phyloP scores from a whole-genome alignment of 371 early-diverging fungal species.

The Batkoa obscura region DNA sequence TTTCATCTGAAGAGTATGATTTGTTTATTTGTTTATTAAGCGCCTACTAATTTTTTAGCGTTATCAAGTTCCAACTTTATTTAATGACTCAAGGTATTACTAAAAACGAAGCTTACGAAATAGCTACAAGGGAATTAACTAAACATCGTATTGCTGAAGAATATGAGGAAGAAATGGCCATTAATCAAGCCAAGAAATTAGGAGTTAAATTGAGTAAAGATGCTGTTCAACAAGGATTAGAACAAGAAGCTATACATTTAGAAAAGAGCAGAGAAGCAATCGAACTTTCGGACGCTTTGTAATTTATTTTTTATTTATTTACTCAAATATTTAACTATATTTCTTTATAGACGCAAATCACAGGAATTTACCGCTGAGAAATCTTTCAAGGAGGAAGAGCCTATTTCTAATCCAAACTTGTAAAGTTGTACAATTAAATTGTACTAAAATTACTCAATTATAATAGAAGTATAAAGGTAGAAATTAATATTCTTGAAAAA shows the following conservation, averaged over 20 bases:
- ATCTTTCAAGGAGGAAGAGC: background rate
- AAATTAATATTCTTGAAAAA: no score
- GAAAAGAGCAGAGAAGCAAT: background rate
- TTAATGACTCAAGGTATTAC: slow-evolving; percentile 41
- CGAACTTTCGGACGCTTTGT: background rate
- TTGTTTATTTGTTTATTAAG: background rate
- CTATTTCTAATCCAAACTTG: background rate
- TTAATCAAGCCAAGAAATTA: background rate
- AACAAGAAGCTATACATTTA: background rate
- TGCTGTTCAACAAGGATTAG: background rate
- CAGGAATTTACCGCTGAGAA: background rate
- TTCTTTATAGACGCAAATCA: background rate
- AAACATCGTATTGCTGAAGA: background rate
- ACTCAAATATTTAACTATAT: background rate
- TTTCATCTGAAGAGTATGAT: background rate
- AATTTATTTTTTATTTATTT: background rate
- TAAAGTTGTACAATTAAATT: background rate
- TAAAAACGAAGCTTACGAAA: slow-evolving; percentile 50
- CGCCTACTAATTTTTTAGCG: slow-evolving; percentile 17
- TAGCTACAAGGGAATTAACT: slow-evolving; percentile 20
- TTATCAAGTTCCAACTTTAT: slow-evolving; percentile 55
- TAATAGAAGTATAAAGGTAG: no score
- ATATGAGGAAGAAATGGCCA: background rate
- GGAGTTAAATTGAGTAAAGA: background rate
- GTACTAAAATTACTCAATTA: no score